Base-by-base conservation (phyloP, 2,329 filamentous ascomycete genomes). In the Pseudocercospora crystallina region DNA sequence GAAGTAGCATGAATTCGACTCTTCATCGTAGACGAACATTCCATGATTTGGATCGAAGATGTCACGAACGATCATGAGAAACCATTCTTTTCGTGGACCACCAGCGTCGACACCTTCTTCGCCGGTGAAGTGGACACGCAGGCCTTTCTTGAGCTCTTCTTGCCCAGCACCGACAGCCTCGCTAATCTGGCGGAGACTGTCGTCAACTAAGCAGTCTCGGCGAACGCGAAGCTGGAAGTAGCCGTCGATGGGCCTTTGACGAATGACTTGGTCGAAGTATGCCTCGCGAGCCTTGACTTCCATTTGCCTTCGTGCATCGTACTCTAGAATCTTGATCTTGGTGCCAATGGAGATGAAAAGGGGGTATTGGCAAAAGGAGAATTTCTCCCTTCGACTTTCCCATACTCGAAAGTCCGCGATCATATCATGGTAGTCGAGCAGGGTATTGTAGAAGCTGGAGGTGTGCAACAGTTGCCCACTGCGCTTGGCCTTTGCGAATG, bases 51-150 rank as follows among this genome's bases (percentile, higher is more conserved):
- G 90, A 62, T 95, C 90, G 71, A 96, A 96, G 30, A 96, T 85
- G 65, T 96, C 91, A 60, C 90, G 80, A 42, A 94, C 85, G 15
- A 96, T 79, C 51, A 96, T 80, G 43, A 96, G 73, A 66, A 96
- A 96, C 91, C 91, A 96, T 71, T 96, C 91, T 69, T 96, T 96
- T 49, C 90, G 83, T 48, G 95, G 76, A 0, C 91, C 91, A 33
- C 91, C 91, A 4, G 87, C 90, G 72, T 96, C 91, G 43, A 96
- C 84, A 4, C 91, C 91, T 70, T 96, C 91, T 71, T 96, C 91
- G 30, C 89, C 90, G 30, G 81, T 78, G 61, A 96, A 96, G 53
- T 87, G 84, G 53, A 96, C 94, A 13, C 87, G 83, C 26, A 96
- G 74, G 0, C 87, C 88, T 68, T 96, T 96, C 69, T 96, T 96